phyloP scores from a whole-genome alignment of 495 filamentous ascomycete genomes.

The Physcia stellaris region DNA sequence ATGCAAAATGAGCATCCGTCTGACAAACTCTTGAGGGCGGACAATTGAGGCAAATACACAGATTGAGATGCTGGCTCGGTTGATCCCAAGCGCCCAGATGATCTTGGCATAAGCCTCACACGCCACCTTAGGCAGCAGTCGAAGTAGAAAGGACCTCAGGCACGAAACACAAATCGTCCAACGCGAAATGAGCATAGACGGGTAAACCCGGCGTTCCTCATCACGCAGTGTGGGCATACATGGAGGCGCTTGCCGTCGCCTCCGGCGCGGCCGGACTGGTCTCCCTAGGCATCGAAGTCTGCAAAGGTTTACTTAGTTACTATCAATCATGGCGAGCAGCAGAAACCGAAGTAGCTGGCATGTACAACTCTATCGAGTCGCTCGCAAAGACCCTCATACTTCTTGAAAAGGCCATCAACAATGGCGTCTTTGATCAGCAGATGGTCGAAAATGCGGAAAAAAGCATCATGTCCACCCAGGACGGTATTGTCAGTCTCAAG shows the following conservation, averaged over 20 bases:
- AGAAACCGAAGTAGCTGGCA: slow-evolving; percentile 4
- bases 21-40: no score
- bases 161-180: neutral
- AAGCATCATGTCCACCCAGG: slow-evolving; percentile 5
- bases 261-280: slow-evolving; percentile 7
- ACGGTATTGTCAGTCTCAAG: slow-evolving; percentile 1
- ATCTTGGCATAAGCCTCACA: neutral
- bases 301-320: slow-evolving; percentile 7
- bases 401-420: slow-evolving; percentile 1
- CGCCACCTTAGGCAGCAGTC: neutral
- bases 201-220: no score
- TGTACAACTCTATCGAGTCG: slow-evolving; percentile 2
- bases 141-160: neutral
- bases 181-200: no score
- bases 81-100: no score
- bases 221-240: no score
- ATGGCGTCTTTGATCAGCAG: neutral
- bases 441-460: slow-evolving; percentile 5
- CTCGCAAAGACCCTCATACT: slow-evolving; percentile 8
- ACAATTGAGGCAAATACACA: no score
- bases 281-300: slow-evolving; percentile 9
- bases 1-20: neutral
- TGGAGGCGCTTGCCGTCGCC: slow-evolving; percentile 4
- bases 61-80: no score
- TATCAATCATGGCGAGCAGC: slow-evolving; percentile 9